Percentiles rank a stretch among this genome's conserved stretches.
Conservation (phyloP, 495 filamentous ascomycete genomes). For the Xylaria telfairii region DNA sequence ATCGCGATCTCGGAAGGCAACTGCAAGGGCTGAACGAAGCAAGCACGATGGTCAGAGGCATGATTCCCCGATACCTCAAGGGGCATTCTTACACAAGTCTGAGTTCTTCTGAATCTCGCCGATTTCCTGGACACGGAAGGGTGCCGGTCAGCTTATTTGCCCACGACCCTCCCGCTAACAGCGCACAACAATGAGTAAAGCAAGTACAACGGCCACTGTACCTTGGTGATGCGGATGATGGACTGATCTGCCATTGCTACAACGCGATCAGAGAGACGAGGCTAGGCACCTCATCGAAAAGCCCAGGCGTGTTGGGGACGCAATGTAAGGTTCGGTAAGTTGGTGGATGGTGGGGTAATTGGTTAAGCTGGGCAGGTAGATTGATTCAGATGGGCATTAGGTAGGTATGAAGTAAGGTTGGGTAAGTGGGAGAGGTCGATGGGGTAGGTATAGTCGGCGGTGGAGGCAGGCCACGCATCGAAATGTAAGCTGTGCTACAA, state of each 20-base stretch:
- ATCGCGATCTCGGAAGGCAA: slow-evolving; percentile 84
- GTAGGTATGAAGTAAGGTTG: too few species aligned
- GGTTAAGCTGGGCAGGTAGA: background rate
- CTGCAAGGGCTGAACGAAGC: slow-evolving; percentile 70
- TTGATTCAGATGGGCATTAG: background rate
- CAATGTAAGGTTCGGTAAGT: background rate
- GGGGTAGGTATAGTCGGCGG: background rate
- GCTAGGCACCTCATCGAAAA: slow-evolving; percentile 16
- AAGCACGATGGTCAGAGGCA: slow-evolving; percentile 24
- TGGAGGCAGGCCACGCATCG: background rate
- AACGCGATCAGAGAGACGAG: slow-evolving; percentile 1
- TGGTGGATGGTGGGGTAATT: background rate
- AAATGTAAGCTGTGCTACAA: background rate
- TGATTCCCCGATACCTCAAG: background rate
- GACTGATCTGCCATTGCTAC: slow-evolving; percentile 77
- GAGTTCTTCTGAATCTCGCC: slow-evolving; percentile 78
- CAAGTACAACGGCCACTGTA: slow-evolving; percentile 45
- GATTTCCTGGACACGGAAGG: slow-evolving; percentile 67
- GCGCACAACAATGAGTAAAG: slow-evolving; percentile 1
- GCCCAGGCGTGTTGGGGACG: slow-evolving; percentile 7
- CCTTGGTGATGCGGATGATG: slow-evolving; percentile 83
- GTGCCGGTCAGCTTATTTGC: slow-evolving; percentile 45
- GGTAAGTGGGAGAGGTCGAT: background rate
- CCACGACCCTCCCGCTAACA: slow-evolving; percentile 14
- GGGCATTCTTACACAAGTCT: slow-evolving; percentile 71